Conservation (phyloP, 495 filamentous ascomycete genomes). For the Polyplosphaeria fusca region DNA sequence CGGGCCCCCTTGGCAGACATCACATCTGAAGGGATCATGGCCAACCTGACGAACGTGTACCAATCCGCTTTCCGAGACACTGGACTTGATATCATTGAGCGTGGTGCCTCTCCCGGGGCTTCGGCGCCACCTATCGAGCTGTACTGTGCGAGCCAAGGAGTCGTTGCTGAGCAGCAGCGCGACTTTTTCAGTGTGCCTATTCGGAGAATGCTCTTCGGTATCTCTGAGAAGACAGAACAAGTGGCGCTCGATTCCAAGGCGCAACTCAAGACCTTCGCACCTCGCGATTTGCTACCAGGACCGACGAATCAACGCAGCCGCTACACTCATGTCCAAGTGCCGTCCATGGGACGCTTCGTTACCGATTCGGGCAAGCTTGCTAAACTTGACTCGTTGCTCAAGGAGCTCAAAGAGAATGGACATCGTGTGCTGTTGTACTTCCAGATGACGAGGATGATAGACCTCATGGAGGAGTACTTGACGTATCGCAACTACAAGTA, state of each 20-base stretch:
- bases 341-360: slow-evolving; percentile 98
- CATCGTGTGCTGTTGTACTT: slow-evolving; percentile 99
- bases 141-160: slow-evolving; percentile 64
- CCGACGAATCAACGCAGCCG: slow-evolving; percentile 75
- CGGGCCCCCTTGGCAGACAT: slow-evolving; percentile 64
- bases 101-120: slow-evolving; percentile 68
- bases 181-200: slow-evolving; percentile 74
- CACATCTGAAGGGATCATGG: slow-evolving; percentile 70
- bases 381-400: slow-evolving; percentile 82
- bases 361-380: slow-evolving; percentile 96
- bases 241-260: slow-evolving; percentile 68
- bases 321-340: slow-evolving; percentile 87
- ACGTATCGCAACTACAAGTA: slow-evolving; percentile 99
- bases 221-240: slow-evolving; percentile 64
- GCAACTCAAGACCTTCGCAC: slow-evolving; percentile 60
- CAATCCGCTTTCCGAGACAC: slow-evolving; percentile 60
- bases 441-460: slow-evolving; percentile 99
- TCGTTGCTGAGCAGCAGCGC: slow-evolving; percentile 65
- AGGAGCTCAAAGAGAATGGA: slow-evolving; percentile 81
- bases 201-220: slow-evolving; percentile 70
- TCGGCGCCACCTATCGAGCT: slow-evolving; percentile 87
- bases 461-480: slow-evolving; percentile 97
- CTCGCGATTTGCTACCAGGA: slow-evolving; percentile 62
- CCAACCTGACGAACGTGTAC: slow-evolving; percentile 76
- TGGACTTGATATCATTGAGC: slow-evolving; percentile 73